Base-by-base conservation (phyloP, 257 asterid genomes). In the Scutellaria barbata region DNA sequence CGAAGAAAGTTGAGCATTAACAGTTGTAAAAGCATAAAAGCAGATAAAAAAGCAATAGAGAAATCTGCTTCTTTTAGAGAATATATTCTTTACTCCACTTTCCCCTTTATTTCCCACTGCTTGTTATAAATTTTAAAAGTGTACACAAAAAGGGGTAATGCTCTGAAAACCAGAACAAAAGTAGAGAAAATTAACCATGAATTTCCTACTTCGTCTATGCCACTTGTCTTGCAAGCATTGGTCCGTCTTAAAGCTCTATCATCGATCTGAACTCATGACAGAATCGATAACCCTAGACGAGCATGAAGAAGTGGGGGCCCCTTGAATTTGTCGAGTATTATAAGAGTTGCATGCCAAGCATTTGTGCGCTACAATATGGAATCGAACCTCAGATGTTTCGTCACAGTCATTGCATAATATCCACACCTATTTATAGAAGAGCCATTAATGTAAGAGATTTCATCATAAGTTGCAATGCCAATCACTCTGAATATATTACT, bases 1-100 rank as follows among this genome's bases (percentile, higher is more conserved):
- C 35, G 95, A 92, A 92, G 99, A 92, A 90, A 90, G 96, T 85
- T 95, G 74, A 84, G 92, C 81, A 73, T 81, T 51, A 74, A 20
- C 58, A 13, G 68, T 13, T 67, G 69, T 67, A 59, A 58, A 67
- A 67, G 58, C 69, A 67, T 22, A 74, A 65, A 73, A 40, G 65
- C 65, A 8, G 11, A 55, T 58, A 12, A 10, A 50, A 35, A 59
- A 59, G 30, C 79, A 68, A 10, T 51, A 68, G 18, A 51, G 30
- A 68, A 59, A 59, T 59, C 41, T 13, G 74, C 22, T 39, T 41
- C 70, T 61, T 37, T 25, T 59, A 25, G 75, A 75, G 69, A 68
- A 77, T 66, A 61, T 77, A 57, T 72, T 70, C 68, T 45, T 17
- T 8, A 61, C 40, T 63, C 66, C 70, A 72, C 70, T 50, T 46